Percentiles rank a stretch among this genome's conserved stretches.
These are phyloP conservation scores for Solanum dulcamara DNA, from an alignment of 257 asterid genomes.

Conservation along the genomic window DNA sequence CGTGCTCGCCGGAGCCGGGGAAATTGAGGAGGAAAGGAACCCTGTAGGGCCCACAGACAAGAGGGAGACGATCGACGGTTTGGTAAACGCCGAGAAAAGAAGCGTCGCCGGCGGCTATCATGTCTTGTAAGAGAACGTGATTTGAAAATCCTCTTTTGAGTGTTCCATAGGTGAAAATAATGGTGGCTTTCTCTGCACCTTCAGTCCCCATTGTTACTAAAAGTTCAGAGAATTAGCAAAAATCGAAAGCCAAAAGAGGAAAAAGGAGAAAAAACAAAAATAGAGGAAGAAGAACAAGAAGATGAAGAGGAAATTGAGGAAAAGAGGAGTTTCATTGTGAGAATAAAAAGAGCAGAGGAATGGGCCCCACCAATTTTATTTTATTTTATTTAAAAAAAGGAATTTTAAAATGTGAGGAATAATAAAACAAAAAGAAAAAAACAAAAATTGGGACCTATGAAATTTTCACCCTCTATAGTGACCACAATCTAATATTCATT, in stretches of 20 bases:
- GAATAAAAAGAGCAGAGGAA: not conserved
- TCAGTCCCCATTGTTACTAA: not conserved
- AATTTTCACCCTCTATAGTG: not conserved
- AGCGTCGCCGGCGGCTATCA: slow-evolving; percentile 62
- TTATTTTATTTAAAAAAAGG: not conserved
- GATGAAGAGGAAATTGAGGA: not conserved
- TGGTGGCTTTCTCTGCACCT: slow-evolving; percentile 1
- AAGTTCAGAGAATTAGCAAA: not conserved
- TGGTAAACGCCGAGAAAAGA: slow-evolving; percentile 39
- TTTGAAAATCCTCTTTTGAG: slow-evolving; percentile 72
- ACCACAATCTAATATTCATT: not conserved
- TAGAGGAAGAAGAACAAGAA: not conserved
- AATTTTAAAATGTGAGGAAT: not conserved
- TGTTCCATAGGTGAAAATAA: slow-evolving; percentile 74
- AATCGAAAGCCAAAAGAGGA: not conserved
- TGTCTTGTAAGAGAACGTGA: slow-evolving; percentile 46
- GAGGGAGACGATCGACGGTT: slow-evolving; percentile 41
- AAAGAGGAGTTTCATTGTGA: not conserved
- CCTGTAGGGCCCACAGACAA: slow-evolving; percentile 76
- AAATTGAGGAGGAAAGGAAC: slow-evolving; percentile 81
- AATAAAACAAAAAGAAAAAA: not conserved
- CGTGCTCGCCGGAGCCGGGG: slow-evolving; percentile 48
- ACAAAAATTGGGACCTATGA: not conserved
- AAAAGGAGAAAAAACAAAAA: not conserved
- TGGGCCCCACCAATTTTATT: not conserved